Evolutionary conservation across 2,329 filamentous ascomycete genomes (phyloP).

Genomic region (Cercospora sesami): DNA sequence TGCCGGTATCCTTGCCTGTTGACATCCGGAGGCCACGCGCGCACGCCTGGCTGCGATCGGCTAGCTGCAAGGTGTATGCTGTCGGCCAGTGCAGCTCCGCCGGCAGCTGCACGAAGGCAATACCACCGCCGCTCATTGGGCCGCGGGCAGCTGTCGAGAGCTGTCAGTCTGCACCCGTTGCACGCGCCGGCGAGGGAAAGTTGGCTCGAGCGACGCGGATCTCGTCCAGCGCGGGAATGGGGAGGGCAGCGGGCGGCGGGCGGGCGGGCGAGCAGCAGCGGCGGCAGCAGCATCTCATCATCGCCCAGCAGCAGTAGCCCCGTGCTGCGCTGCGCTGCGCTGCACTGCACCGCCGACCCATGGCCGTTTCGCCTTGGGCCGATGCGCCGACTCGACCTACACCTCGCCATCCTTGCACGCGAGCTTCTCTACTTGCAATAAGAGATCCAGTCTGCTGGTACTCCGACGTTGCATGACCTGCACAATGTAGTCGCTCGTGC

Average conservation of each 20-base stretch:
- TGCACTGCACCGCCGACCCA: neutral
- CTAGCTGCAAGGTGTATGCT: neutral
- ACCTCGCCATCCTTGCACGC: slow-evolving; percentile 23
- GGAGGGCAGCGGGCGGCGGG: too few species aligned
- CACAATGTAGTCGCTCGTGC: slow-evolving; percentile 20
- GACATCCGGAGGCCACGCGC: neutral
- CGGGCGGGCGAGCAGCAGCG: neutral
- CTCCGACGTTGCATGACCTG: slow-evolving; percentile 24
- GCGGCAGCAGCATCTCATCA: neutral
- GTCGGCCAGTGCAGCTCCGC: neutral
- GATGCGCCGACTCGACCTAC: slow-evolving; percentile 3
- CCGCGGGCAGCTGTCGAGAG: too few species aligned
- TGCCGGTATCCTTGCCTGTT: neutral
- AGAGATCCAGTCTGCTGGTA: slow-evolving; percentile 22
- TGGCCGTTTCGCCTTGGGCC: neutral
- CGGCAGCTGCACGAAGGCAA: neutral
- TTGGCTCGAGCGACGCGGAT: too few species aligned
- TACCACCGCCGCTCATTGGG: neutral
- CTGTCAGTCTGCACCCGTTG: neutral
- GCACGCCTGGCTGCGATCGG: neutral
- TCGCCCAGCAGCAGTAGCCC: neutral
- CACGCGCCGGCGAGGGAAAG: neutral
- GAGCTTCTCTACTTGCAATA: slow-evolving; percentile 19
- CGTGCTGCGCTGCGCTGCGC: neutral
- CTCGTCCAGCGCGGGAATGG: too few species aligned